Conservation (phyloP, 768 basidiomycete species). For the Cubamyces lactineus region DNA sequence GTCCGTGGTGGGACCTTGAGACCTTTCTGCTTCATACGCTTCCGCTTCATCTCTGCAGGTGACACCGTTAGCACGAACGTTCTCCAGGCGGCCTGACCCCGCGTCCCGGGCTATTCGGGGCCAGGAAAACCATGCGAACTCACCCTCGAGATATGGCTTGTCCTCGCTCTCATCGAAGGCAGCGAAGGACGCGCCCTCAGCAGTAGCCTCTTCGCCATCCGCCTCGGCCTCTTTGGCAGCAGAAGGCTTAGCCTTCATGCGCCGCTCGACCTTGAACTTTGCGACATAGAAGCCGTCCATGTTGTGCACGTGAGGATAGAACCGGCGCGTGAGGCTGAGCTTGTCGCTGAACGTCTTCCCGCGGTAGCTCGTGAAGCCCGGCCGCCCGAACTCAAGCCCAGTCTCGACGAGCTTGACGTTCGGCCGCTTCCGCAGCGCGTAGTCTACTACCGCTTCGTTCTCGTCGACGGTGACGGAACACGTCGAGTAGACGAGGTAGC, state of each 20-base stretch:
- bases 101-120: background rate
- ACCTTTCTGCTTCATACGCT: conserved; percentile 75
- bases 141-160: conserved; percentile 76
- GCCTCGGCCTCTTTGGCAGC: conserved; percentile 32
- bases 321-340: conserved; percentile 81
- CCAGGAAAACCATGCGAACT: conserved; percentile 33
- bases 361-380: conserved; percentile 88
- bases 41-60: conserved; percentile 67
- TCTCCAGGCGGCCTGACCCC: background rate
- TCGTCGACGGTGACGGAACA: conserved; percentile 98
- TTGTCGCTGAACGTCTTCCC: conserved; percentile 88
- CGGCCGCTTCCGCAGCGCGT: conserved; percentile 92
- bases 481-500: conserved; percentile 96
- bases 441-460: conserved; percentile 97
- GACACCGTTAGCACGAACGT: conserved; percentile 1
- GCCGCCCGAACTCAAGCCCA: conserved; percentile 89
- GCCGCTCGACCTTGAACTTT: conserved; percentile 93
- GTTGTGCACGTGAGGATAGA: conserved; percentile 98
- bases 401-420: conserved; percentile 92
- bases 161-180: conserved; percentile 44
- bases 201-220: conserved; percentile 31
- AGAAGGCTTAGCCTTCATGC: conserved; percentile 50
- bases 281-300: conserved; percentile 99
- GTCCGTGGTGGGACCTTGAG: conserved; percentile 63
- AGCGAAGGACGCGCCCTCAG: conserved; percentile 32